These are phyloP conservation scores for Claviceps sorghi DNA, from an alignment of 2,329 filamentous ascomycete species.

Conservation along the genomic window DNA sequence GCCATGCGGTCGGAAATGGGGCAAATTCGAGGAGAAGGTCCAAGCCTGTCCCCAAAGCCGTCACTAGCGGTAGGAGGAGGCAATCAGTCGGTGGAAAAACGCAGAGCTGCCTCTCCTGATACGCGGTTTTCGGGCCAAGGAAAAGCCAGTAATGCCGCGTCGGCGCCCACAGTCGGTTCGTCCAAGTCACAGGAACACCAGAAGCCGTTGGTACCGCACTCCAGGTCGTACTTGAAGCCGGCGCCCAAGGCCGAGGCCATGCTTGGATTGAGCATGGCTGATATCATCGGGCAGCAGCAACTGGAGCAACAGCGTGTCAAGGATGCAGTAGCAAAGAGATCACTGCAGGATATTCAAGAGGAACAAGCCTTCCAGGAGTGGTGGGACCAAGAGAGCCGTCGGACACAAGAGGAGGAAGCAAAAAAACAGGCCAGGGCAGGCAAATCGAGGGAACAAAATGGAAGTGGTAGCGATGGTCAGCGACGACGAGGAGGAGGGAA, in stretches of 20 bases:
- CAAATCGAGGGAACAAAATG: slow-evolving; percentile 20
- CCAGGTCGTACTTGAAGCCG: slow-evolving; percentile 43
- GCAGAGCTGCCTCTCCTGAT: slow-evolving; percentile 44
- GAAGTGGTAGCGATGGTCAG: slow-evolving; percentile 10
- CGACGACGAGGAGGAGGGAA: slow-evolving; percentile 12
- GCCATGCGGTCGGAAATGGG: slow-evolving; percentile 22
- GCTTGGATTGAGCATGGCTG: slow-evolving; percentile 61
- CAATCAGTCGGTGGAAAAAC: slow-evolving; percentile 22
- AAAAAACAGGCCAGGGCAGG: slow-evolving; percentile 22
- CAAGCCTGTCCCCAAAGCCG: slow-evolving; percentile 24
- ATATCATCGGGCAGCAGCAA: slow-evolving; percentile 79
- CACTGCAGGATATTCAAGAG: slow-evolving; percentile 84
- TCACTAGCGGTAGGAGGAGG: slow-evolving; percentile 29
- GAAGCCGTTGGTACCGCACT: slow-evolving; percentile 40
- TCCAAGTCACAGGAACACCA: slow-evolving; percentile 16
- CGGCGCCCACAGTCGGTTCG: slow-evolving; percentile 13
- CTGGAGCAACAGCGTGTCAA: slow-evolving; percentile 69
- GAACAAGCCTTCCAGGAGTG: slow-evolving; percentile 95
- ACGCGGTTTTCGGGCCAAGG: slow-evolving; percentile 47
- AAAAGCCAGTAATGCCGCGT: slow-evolving; percentile 22
- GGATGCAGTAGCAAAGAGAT: slow-evolving; percentile 76
- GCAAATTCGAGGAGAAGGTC: slow-evolving; percentile 10
- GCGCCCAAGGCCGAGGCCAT: slow-evolving; percentile 47
- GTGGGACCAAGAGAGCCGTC: slow-evolving; percentile 77
- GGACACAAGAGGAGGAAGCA: slow-evolving; percentile 50